Percentiles rank a stretch among this genome's conserved stretches.
Evolutionary conservation across 75 land plant genomes (phyloP).

Genomic region (Picea sitchensis): DNA sequence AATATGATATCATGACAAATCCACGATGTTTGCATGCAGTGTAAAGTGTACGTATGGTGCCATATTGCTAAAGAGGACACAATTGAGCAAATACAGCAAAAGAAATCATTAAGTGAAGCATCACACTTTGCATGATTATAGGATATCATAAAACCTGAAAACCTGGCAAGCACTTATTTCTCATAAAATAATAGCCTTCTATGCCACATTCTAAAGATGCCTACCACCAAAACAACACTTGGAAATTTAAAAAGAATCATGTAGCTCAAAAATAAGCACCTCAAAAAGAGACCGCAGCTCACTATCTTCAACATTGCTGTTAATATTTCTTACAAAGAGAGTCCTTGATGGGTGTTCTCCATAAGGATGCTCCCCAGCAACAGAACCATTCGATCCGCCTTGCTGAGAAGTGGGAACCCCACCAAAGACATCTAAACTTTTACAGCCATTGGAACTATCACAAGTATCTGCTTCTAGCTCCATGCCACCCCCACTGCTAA

Average conservation of each 20-base stretch:
- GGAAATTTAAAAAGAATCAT: constrained; percentile 8
- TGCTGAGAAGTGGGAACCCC: constrained; percentile 27
- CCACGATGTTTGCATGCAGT: constrained; percentile 95
- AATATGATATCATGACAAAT: constrained; percentile 93
- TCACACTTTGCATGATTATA: background rate
- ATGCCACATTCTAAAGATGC: background rate
- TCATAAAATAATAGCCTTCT: background rate
- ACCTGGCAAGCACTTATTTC: background rate
- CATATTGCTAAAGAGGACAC: constrained; percentile 63
- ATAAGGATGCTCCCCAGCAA: constrained; percentile 70
- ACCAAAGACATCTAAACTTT: constrained; percentile 19
- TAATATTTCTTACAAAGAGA: constrained; percentile 82
- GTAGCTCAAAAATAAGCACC: constrained; percentile 26
- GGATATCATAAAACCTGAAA: background rate
- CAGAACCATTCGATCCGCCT: constrained; percentile 33
- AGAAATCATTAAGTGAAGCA: background rate
- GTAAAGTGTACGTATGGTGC: constrained; percentile 78
- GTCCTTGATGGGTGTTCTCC: constrained; percentile 88
- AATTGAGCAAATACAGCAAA: constrained; percentile 9
- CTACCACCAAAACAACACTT: background rate
- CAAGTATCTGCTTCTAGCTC: constrained; percentile 62
- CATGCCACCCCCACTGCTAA: constrained; percentile 85
- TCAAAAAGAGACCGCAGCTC: constrained; percentile 77
- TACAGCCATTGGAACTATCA: constrained; percentile 25
- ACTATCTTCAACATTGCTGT: constrained; percentile 81